Base-by-base conservation (phyloP, 2,329 filamentous ascomycete genomes). In the Myriosclerotinia scirpicola region DNA sequence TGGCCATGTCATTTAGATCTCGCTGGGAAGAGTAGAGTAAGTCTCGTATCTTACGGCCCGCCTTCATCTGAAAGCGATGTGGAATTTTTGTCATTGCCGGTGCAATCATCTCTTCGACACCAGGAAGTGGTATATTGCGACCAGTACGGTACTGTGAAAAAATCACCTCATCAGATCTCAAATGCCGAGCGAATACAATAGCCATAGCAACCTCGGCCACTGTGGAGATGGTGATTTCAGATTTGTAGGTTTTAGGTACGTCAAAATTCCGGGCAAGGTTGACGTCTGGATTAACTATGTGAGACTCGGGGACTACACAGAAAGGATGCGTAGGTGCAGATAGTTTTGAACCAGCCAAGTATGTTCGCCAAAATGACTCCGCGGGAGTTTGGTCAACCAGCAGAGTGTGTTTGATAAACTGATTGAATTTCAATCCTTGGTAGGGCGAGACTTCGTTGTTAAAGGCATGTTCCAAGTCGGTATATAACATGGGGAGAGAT, bases 331-430 rank as follows among this genome's bases (percentile, higher is more conserved):
- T 75, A 36, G 83, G 83, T 68, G 84, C 85, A 54, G 30, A 82
- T 82, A 68, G 84, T 84, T 56, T 83, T 40, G 77, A 77, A 3
- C 79, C 80, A 22, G 79, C 69, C 46, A 85, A 72, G 66, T 81
- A 77, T 20, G 76, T 71, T 48, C 75, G 77, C 83, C 83, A 85
- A 71, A 81, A 85, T 2, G 78, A 73, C 54, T 81, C 74, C 68
- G 79, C 77, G 4, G 76, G 75, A 0, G 67, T 67, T 34, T 79
- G 76, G 54, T 83, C 78, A 6, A 77, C 76, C 30, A 79, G 76
- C 2, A 70, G 76, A 22, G 84, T 73, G 66, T 80, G 80, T 66
- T 79, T 79, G 71, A 84, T 80, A 67, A 83, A 83, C 54, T 80
- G 73, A 63, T 78, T 80, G 40, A 55, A 70, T 9, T 62, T 22